Evolutionary conservation across 306 rosid species (phyloP).

Genomic region (Herpetospermum pedunculosum): DNA sequence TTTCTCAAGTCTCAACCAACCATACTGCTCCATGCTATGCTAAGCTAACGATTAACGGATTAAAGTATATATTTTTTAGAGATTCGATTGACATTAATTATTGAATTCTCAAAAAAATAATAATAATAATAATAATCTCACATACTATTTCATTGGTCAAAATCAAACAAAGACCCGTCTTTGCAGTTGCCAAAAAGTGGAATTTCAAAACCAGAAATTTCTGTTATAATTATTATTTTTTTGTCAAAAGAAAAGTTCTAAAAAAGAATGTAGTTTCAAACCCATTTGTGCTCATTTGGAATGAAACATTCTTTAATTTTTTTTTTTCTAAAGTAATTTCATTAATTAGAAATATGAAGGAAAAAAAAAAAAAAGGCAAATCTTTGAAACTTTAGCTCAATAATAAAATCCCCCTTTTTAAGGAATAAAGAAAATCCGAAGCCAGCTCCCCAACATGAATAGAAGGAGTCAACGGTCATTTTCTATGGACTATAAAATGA

Average conservation of each 20-base stretch:
- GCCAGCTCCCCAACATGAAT: not conserved
- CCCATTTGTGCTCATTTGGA: not conserved
- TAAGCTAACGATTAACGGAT: too few relatives aligned
- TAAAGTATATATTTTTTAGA: too few relatives aligned
- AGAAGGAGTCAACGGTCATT: not conserved
- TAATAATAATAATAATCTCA: too few relatives aligned
- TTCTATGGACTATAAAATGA: not conserved
- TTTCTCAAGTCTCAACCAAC: too few relatives aligned
- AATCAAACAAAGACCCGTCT: not conserved
- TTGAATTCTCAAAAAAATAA: too few relatives aligned
- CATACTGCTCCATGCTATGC: too few relatives aligned
- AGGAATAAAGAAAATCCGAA: not conserved
- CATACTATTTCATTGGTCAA: too few relatives aligned
- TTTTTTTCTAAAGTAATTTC: not conserved
- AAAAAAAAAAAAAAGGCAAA: not conserved
- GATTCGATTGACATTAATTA: too few relatives aligned
- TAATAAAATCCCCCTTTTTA: not conserved
- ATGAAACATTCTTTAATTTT: not conserved
- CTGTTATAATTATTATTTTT: not conserved
- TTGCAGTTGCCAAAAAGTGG: not conserved
- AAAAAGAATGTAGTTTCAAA: not conserved
- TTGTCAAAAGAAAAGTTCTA: not conserved
- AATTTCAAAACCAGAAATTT: not conserved
- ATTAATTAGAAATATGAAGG: too few relatives aligned
- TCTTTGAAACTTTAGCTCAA: not conserved